phyloP scores from a whole-genome alignment of 768 basidiomycete species.

The Boletus subparvulus region DNA sequence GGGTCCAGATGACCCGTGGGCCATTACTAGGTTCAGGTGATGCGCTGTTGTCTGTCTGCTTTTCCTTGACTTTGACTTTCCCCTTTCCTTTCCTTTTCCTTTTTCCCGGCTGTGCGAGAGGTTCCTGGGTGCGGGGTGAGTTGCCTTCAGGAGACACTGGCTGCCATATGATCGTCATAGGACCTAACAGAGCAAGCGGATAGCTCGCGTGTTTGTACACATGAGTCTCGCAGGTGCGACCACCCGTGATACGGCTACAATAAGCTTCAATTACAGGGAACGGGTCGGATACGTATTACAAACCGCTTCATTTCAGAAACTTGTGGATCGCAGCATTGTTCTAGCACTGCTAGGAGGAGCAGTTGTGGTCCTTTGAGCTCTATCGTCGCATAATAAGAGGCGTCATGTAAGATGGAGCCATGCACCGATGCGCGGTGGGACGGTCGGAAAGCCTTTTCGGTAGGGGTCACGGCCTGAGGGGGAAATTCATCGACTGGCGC shows the following conservation, averaged over 20 bases:
- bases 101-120: conserved; percentile 10
- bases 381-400: conserved; percentile 77
- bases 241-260: conserved; percentile 62
- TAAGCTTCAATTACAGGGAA: conserved; percentile 1
- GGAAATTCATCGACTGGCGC: neutral
- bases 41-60: conserved; percentile 25
- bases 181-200: conserved; percentile 70
- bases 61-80: conserved; percentile 34
- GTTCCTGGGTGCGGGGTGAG: neutral
- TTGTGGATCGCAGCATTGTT: conserved; percentile 64
- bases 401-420: conserved; percentile 86
- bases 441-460: conserved; percentile 89
- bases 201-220: conserved; percentile 63
- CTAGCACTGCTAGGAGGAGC: conserved; percentile 51
- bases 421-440: conserved; percentile 87
- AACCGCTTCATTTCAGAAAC: conserved; percentile 65
- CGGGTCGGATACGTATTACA: neutral
- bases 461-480: conserved; percentile 73
- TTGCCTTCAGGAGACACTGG: conserved; percentile 29
- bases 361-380: conserved; percentile 68
- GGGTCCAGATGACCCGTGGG: conserved; percentile 65
- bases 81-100: neutral
- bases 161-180: conserved; percentile 74
- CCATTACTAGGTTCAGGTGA: conserved; percentile 3
- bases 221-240: conserved; percentile 63